Base-by-base conservation (phyloP, 352 stramenopile species). In the Phytopythium ostracodes region DNA sequence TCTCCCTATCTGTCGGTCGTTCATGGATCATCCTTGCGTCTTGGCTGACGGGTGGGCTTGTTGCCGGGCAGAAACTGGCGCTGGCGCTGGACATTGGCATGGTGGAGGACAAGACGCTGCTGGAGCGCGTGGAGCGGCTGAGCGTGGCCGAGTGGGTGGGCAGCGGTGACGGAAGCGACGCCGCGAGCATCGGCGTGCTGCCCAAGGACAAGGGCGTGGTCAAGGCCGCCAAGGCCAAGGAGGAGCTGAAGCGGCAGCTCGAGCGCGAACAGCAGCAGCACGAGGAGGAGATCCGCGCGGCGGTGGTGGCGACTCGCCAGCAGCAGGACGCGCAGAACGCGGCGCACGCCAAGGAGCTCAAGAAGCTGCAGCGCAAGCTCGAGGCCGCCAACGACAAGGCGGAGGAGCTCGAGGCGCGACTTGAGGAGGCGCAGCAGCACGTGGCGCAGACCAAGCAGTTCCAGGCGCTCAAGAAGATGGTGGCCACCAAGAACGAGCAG, bases 391-490 rank as follows among this genome's bases (percentile, higher is more conserved):
- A 68, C 20, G 72, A 88, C 17, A 76, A 66, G 27, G 70, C 86
- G 38, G 75, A 84, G 35, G 72, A 88, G 33, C 76, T 92, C 17
- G 75, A 87, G 57, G 70, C 56, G 35, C 73, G 78, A 53, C 63
- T 89, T 20, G 79, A 89, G 49, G 81, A 92, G 42, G 68, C 64
- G 35, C 67, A 81, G 52, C 73, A 88, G 67, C 84, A 93, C 65
- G 70, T 93, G 24, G 72, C 84, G 14, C 76, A 92, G 69, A 91
- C 82, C 54, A 78, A 83, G 64, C 86, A 94, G 75, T 96, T 96
- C 71, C 81, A 91, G 64, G 60, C 77, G 52, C 86, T 96, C 80
- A 93, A 93, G 70, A 72, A 73, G 33, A 88, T 92, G 73, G 81
- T 96, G 27, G 76, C 70, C 14, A 70, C 81, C 59, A 96, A 96